Conservation (phyloP, 2,329 filamentous ascomycete species). For the Cyanodermella asteris region DNA sequence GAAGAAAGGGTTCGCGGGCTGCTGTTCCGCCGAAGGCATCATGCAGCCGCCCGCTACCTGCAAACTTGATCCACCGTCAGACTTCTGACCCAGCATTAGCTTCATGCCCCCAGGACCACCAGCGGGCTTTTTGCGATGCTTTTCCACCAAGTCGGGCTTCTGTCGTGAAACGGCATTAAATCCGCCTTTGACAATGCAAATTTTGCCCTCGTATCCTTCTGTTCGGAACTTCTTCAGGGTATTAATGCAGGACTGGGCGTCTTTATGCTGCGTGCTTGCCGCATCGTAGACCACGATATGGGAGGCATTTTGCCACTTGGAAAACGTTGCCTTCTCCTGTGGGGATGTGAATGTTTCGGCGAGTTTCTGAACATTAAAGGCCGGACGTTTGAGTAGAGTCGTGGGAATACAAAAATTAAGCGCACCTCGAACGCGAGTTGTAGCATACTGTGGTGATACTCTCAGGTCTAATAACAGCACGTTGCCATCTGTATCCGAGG, state of each 20-base stretch:
- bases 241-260: slow-evolving; percentile 60
- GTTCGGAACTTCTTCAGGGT: slow-evolving; percentile 81
- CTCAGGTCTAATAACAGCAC: slow-evolving; percentile 66
- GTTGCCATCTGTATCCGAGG: no score
- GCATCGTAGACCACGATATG: slow-evolving; percentile 77
- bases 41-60: slow-evolving; percentile 79
- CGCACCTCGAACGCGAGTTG: slow-evolving; percentile 54
- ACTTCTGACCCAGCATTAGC: slow-evolving; percentile 27
- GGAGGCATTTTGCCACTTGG: slow-evolving; percentile 50
- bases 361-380: slow-evolving; percentile 73
- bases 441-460: slow-evolving; percentile 61
- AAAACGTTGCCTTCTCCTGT: slow-evolving; percentile 48
- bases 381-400: slow-evolving; percentile 72
- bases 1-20: slow-evolving; percentile 72
- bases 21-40: slow-evolving; percentile 44
- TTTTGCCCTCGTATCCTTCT: slow-evolving; percentile 57
- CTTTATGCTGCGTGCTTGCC: slow-evolving; percentile 52
- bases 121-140: slow-evolving; percentile 14
- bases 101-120: slow-evolving; percentile 19
- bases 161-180: slow-evolving; percentile 50
- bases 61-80: slow-evolving; percentile 32
- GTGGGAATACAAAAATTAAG: slow-evolving; percentile 90
- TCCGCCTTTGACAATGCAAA: slow-evolving; percentile 60
- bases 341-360: slow-evolving; percentile 64
- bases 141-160: slow-evolving; percentile 44